Base-by-base conservation (phyloP, 805 yeast genomes). In the Metschnikowia lachancei region DNA sequence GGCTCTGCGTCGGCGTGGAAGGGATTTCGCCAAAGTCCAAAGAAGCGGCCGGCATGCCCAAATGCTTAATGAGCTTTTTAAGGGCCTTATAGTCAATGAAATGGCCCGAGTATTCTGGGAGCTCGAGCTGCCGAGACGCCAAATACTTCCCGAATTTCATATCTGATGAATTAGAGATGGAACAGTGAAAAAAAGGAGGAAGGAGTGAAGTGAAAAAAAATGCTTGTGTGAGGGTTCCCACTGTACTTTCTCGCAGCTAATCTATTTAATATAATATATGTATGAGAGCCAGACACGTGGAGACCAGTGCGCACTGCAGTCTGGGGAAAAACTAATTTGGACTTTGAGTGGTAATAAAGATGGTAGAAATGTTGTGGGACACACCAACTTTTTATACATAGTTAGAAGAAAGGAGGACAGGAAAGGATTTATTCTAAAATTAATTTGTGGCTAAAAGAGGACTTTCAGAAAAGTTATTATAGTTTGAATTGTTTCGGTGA, bases 91-190 rank as follows among this genome's bases (percentile, higher is more conserved):
- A 94, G 70, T 94, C 90, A 62, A 94, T 92, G 70, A 92, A 94
- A 63, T 88, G 85, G 32, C 92, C 90, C 41, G 95, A 82, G 65
- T 94, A 94, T 66, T 94, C 99, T 10, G 98, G 98, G 49, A 92
- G 74, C 65, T 92, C 97, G 56, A 94, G 75, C 68, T 90, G 97
- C 63, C 97, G 81, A 36, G 95, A 86, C 53, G 96, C 98, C 63
- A 94, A 75, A 62, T 89, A 87, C 67, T 94, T 94, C 42, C 99
- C 99, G 66, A 90, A 94, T 75, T 94, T 94, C 99, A 73, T 26
- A 9, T 10, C 28, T 26, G 12, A 3, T 9, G 3, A 26, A 26
- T n/a, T n/a, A n/a, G n/a, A n/a, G n/a, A n/a, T n/a, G n/a, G n/a
- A n/a, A n/a, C n/a, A n/a, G n/a, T n/a, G n/a, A 26, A 26, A 7